Evolutionary conservation across 495 filamentous ascomycete genomes (phyloP).

Genomic region (Amniculicola lignicola): DNA sequence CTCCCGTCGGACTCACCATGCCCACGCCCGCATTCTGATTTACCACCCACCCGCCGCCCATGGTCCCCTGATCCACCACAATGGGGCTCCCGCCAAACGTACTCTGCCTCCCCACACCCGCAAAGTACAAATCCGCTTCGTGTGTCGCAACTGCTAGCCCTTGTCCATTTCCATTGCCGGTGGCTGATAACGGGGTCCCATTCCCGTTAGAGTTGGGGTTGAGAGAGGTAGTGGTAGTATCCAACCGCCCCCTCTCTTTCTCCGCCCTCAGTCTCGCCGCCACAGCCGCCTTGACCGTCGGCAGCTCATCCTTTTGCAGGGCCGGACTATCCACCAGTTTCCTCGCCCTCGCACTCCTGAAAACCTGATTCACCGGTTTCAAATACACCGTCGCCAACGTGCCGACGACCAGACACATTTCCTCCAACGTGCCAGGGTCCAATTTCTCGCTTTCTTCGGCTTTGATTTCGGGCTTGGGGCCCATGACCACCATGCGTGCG

Average conservation of each 20-base stretch:
- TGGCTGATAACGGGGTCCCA: conserved; percentile 8
- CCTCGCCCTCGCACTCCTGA: conserved; percentile 79
- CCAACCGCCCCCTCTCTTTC: conserved; percentile 14
- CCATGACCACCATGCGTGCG: conserved; percentile 90
- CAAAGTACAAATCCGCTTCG: conserved; percentile 48
- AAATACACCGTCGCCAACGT: conserved; percentile 96
- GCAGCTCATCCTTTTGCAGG: conserved; percentile 58
- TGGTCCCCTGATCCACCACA: conserved; percentile 32
- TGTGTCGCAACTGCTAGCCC: conserved; percentile 23
- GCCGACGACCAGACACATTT: conserved; percentile 94
- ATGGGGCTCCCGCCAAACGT: conserved; percentile 47
- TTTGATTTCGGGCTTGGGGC: conserved; percentile 92
- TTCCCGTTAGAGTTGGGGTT: conserved; percentile 52
- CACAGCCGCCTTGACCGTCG: conserved; percentile 43
- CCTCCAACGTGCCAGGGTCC: conserved; percentile 86
- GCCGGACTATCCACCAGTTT: conserved; percentile 77
- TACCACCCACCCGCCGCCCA: conserved; percentile 55
- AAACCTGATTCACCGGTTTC: conserved; percentile 97
- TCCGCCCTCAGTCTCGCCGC: conserved; percentile 42
- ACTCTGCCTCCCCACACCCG: conserved; percentile 38
- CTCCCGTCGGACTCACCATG: conserved; percentile 48
- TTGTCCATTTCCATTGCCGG: conserved; percentile 1
- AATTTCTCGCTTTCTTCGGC: conserved; percentile 87
- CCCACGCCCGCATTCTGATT: conserved; percentile 64
- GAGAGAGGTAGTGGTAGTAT: conserved; percentile 33